Evolutionary conservation across 345 rosid genomes (phyloP).

Genomic region (Xanthoceras sorbifolium): DNA sequence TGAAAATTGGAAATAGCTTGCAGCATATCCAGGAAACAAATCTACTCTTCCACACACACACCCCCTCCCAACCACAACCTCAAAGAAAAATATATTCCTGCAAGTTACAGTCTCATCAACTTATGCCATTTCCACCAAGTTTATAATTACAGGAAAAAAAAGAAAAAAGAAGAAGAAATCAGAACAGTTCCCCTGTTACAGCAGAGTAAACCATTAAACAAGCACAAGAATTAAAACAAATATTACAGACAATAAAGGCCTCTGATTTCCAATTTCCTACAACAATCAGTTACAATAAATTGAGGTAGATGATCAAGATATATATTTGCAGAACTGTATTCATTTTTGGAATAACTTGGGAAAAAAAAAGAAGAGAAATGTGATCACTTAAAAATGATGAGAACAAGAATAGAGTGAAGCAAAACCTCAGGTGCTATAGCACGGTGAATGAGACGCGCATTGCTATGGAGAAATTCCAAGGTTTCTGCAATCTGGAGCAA

Average conservation of each 20-base stretch:
- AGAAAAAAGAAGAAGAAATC: background rate
- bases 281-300: background rate
- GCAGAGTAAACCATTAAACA: no score
- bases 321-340: background rate
- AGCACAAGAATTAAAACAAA: background rate
- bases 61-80: no score
- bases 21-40: no score
- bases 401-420: slow-evolving; percentile 8
- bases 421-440: slow-evolving; percentile 93
- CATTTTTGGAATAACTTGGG: background rate
- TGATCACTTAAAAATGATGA: background rate
- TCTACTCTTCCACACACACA: no score
- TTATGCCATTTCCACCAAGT: no score
- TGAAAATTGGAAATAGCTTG: no score
- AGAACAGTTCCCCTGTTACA: no score
- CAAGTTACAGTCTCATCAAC: no score
- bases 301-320: background rate
- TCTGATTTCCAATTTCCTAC: background rate
- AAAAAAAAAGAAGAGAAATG: background rate
- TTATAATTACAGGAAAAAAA: background rate
- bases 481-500: slow-evolving; percentile 89
- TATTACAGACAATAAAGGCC: background rate
- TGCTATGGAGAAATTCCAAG: slow-evolving; percentile 82
- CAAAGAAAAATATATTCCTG: no score
- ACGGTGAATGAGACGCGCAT: slow-evolving; percentile 82